These are phyloP conservation scores for Curvularia verruculosa DNA, from an alignment of 2,329 filamentous ascomycete species.

Conservation along the genomic window DNA sequence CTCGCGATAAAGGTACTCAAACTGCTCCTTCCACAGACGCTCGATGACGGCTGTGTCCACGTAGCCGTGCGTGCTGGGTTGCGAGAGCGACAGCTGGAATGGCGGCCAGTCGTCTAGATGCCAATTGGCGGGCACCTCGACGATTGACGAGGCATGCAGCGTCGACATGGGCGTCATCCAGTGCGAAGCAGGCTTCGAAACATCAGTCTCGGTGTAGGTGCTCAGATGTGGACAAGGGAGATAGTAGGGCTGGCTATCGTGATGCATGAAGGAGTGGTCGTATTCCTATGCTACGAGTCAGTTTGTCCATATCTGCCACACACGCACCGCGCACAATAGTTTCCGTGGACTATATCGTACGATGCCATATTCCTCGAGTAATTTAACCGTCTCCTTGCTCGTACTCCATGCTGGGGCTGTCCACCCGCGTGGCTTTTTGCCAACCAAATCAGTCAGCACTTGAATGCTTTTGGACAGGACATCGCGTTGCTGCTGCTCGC, in stretches of 20 bases:
- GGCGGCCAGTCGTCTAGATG: slow-evolving; percentile 59
- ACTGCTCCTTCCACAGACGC: slow-evolving; percentile 55
- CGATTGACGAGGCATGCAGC: slow-evolving; percentile 43
- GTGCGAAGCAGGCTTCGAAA: slow-evolving; percentile 36
- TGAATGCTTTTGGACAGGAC: slow-evolving; percentile 50
- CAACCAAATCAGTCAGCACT: slow-evolving; percentile 47
- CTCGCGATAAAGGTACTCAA: slow-evolving; percentile 54
- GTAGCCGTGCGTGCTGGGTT: slow-evolving; percentile 61
- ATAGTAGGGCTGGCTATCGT: slow-evolving; percentile 54
- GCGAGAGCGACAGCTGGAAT: slow-evolving; percentile 50
- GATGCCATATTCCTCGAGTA: slow-evolving; percentile 52
- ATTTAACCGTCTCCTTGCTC: slow-evolving; percentile 46
- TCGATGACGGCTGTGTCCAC: slow-evolving; percentile 53
- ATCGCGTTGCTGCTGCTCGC: slow-evolving; percentile 53
- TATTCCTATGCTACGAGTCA: slow-evolving; percentile 51
- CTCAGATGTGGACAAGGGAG: slow-evolving; percentile 50
- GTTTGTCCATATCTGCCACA: too few species aligned
- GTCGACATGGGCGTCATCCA: slow-evolving; percentile 51
- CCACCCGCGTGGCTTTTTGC: slow-evolving; percentile 52
- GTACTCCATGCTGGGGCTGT: slow-evolving; percentile 54
- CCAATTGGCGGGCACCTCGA: slow-evolving; percentile 57
- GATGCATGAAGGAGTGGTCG: slow-evolving; percentile 58
- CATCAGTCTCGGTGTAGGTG: slow-evolving; percentile 47
- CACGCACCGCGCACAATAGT: too few species aligned
- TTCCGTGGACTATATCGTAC: slow-evolving; percentile 15